These are phyloP conservation scores for Parafenestella ontariensis DNA, from an alignment of 2,329 filamentous ascomycete species.

Conservation along the genomic window DNA sequence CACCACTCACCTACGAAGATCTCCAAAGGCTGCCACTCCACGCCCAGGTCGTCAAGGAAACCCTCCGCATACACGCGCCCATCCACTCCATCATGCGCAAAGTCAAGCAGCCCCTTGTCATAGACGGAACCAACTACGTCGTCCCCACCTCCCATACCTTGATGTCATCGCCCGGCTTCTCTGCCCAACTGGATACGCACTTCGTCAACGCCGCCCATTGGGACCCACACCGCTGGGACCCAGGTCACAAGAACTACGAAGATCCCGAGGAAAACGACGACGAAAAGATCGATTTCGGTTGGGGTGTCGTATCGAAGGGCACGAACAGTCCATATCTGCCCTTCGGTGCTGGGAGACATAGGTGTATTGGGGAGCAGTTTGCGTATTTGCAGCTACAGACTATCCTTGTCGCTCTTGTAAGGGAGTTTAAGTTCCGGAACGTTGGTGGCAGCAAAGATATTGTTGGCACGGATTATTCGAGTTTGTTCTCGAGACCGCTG, in stretches of 20 bases:
- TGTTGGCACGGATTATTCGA: conserved; percentile 71
- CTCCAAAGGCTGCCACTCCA: conserved; percentile 82
- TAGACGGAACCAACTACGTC: conserved; percentile 82
- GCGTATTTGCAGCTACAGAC: conserved; percentile 91
- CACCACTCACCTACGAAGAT: conserved; percentile 77
- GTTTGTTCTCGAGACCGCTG: conserved; percentile 55
- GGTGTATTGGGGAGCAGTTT: conserved; percentile 97
- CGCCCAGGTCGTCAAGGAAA: conserved; percentile 87
- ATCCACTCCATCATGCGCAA: conserved; percentile 96
- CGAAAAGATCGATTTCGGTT: conserved; percentile 89
- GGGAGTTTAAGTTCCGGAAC: conserved; percentile 81
- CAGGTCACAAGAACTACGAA: conserved; percentile 58
- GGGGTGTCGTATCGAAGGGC: conserved; percentile 91
- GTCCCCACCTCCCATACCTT: conserved; percentile 83
- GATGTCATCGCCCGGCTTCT: conserved; percentile 84
- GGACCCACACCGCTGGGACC: conserved; percentile 92
- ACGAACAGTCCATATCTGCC: conserved; percentile 89
- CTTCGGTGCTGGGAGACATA: conserved; percentile 89
- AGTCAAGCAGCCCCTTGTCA: conserved; percentile 85
- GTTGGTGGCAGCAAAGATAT: conserved; percentile 73
- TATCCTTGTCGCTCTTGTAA: conserved; percentile 78
- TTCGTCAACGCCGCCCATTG: conserved; percentile 84
- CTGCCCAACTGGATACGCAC: conserved; percentile 72
- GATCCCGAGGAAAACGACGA: conserved; percentile 65
- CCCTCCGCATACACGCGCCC: conserved; percentile 85